Base-by-base conservation (phyloP, 2,329 filamentous ascomycete species). In the Aspergillus vadensis region DNA sequence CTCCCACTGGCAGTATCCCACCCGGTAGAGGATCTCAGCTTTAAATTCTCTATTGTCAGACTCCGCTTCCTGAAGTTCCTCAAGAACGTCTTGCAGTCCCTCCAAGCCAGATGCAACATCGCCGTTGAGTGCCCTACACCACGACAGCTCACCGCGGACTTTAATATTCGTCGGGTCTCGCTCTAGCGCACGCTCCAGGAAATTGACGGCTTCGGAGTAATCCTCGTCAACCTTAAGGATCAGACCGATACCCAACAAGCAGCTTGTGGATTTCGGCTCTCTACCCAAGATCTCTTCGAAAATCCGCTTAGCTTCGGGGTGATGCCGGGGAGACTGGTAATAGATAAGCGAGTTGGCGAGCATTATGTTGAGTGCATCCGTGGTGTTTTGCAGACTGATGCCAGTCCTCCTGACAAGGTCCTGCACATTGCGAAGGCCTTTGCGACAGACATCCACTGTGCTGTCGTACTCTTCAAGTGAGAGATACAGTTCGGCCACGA, bases 211-310 rank as follows among this genome's bases (percentile, higher is more conserved):
- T 69, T 91, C 84, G 50, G 85, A 82, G 69, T 91, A 97, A 64
- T 98, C 90, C 69, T 97, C 90, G 65, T 97, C 92, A 69, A 98
- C 95, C 75, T 97, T 92, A 50, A 93, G 89, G 43, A 99, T 94
- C 23, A 98, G 78, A 1, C 95, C 96, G 36, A 97, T 87, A 0
- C 95, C 95, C 49, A 98, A 91, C 63, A 99, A 81, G 2, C 93
- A 93, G 30, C 87, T 80, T 0, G 92, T 96, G 0, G 90, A 93
- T 2, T 85, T 86, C 2, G 88, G 84, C 59, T 96, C 92, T 25
- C 90, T 86, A 51, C 86, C 81, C 0, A 99, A 82, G 5, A 98
- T 90, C 30, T 85, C 85, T 67, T 97, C 88, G 67, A 99, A 98
- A 0, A 97, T 82, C n/a, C 77, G 77, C 72, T 91, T 94, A 2